Evolutionary conservation across 2,329 filamentous ascomycete genomes (phyloP).

Genomic region (Trichoderma atrobrunneum): DNA sequence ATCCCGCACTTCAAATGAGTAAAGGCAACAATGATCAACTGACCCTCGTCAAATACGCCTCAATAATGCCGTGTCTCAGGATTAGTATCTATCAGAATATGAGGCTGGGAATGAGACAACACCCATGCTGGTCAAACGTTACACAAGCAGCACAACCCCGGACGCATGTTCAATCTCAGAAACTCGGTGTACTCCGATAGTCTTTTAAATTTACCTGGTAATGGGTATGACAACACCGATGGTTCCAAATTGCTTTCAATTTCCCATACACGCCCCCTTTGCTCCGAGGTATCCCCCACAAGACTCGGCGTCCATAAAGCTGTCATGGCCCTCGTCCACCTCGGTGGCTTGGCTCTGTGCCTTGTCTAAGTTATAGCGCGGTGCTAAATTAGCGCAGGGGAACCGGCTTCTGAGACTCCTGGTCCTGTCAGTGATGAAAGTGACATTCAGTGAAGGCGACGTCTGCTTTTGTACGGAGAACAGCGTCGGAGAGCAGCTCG

Average conservation of each 20-base stretch:
- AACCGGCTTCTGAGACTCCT: slow-evolving; percentile 61
- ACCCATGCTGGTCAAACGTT: neutral
- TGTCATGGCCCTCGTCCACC: slow-evolving; percentile 35
- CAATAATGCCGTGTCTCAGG: neutral
- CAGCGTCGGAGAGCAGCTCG: neutral
- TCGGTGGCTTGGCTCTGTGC: slow-evolving; percentile 37
- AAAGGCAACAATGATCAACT: neutral
- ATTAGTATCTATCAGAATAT: neutral
- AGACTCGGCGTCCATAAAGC: slow-evolving; percentile 34
- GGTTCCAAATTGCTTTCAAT: neutral
- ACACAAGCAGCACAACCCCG: slow-evolving; percentile 44
- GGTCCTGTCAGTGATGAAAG: slow-evolving; percentile 54
- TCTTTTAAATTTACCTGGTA: slow-evolving; percentile 50
- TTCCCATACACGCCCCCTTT: neutral
- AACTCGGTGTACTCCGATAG: slow-evolving; percentile 37
- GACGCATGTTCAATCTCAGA: slow-evolving; percentile 44
- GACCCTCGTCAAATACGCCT: neutral
- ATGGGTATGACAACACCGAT: slow-evolving; percentile 43
- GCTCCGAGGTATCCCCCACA: slow-evolving; percentile 39
- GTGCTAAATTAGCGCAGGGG: slow-evolving; percentile 54
- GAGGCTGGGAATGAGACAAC: neutral
- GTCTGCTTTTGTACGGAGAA: neutral
- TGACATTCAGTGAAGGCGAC: slow-evolving; percentile 22
- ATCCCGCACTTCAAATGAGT: neutral
- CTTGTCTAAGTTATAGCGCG: slow-evolving; percentile 52